Evolutionary conservation across 2,329 filamentous ascomycete genomes (phyloP), one percentile per base, ranked within the genome.

Genomic region (Beauveria bassiana): DNA sequence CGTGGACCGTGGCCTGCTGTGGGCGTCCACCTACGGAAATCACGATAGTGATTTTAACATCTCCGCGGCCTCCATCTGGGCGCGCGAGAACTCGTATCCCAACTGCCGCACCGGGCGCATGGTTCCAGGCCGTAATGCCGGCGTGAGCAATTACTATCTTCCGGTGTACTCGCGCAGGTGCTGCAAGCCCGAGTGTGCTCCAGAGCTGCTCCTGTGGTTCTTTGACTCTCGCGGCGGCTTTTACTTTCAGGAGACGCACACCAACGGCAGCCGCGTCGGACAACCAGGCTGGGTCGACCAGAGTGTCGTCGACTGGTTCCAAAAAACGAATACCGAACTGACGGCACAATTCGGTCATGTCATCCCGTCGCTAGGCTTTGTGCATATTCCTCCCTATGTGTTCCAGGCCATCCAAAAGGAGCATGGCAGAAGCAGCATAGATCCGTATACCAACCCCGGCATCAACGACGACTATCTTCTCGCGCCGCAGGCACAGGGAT

Each of bases 21-120:
- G 86, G 83, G 86, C 86, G 2, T 86, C 84, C 0, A 86, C 86
- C 0, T 90, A 90, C 64, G 88, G 88, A 0, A 90, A 90, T 62
- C 88, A 91, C 66, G 88, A 91, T 65, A 79, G 80, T 52, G 73
- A 82, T 42, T 81, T 76, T 68, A 87, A 87, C 64, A 71, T 88
- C 9, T 81, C 80, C 0, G 78, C 79, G 20, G 67, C 69, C 34
- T 64, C 68, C 3, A 77, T 81, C n/a, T 69, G 79, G 3, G 70
- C 65, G n/a, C 74, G 77, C 3, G 78, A 81, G 66, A 68, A 68
- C 2, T 63, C 58, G 3, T 78, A 72, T 68, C 68, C 68, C 2
- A 76, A 78, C 55, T 68, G 74, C 3, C 73, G 72, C 1, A 80
- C 78, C 2, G 62, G 65, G 6, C 70, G 67, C 42, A 80, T 80